Evolutionary conservation across 2,329 filamentous ascomycete genomes (phyloP).

Genomic region (Colletotrichum agaves): DNA sequence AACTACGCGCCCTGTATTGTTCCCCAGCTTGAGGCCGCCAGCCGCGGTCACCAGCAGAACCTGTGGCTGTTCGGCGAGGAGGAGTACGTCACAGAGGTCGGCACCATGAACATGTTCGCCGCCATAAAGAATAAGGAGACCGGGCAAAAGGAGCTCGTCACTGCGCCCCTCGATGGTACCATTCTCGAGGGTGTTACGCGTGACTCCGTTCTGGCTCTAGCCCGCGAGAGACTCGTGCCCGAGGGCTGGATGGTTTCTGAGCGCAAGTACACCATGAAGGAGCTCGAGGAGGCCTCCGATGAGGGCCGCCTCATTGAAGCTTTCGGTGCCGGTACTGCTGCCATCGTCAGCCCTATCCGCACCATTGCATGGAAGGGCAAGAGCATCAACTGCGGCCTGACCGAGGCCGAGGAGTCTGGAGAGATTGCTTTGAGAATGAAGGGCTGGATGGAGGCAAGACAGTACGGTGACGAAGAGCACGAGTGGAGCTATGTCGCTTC

Average conservation of each 20-base stretch:
- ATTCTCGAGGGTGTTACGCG: conserved; percentile 95
- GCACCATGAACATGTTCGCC: conserved; percentile 98
- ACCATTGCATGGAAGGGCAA: conserved; percentile 89
- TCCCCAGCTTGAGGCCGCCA: conserved; percentile 92
- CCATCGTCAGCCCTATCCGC: conserved; percentile 90
- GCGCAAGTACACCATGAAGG: conserved; percentile 91
- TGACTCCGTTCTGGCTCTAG: conserved; percentile 89
- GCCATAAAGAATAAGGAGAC: conserved; percentile 87
- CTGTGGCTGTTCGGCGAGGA: conserved; percentile 97
- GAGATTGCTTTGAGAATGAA: conserved; percentile 89
- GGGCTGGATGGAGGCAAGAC: conserved; percentile 94
- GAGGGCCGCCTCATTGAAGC: conserved; percentile 92
- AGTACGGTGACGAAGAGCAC: conserved; percentile 94
- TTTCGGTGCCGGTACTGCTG: conserved; percentile 93
- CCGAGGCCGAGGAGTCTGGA: conserved; percentile 85
- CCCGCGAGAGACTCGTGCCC: conserved; percentile 82
- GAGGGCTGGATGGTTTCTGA: conserved; percentile 91
- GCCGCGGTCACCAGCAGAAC: conserved; percentile 96
- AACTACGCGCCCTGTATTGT: conserved; percentile 99
- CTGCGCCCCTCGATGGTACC: conserved; percentile 95
- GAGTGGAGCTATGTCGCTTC: conserved; percentile 79
- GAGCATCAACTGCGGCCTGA: conserved; percentile 84
- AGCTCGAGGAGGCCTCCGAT: conserved; percentile 81
- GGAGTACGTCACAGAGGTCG: conserved; percentile 95
- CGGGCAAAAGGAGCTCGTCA: conserved; percentile 90